phyloP scores from a whole-genome alignment of 495 filamentous ascomycete species.

The Lophium mytilinum region DNA sequence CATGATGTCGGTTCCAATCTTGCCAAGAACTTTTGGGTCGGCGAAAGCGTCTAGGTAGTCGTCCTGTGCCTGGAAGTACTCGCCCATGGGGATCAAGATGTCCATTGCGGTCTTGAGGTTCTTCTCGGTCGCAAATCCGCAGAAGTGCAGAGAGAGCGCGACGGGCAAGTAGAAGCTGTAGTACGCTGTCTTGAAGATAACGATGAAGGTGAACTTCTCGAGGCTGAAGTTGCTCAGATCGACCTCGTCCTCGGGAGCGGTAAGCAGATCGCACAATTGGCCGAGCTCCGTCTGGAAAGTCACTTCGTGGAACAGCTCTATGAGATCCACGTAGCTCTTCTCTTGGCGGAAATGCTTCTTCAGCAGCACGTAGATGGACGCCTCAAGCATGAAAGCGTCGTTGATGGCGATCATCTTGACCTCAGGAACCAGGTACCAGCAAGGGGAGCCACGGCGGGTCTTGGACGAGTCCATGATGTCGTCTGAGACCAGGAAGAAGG shows the following conservation, averaged over 20 bases:
- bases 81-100: constrained; percentile 95
- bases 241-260: constrained; percentile 85
- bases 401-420: constrained; percentile 97
- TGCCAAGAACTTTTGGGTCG: constrained; percentile 81
- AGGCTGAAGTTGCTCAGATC: constrained; percentile 89
- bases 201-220: constrained; percentile 96
- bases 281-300: constrained; percentile 91
- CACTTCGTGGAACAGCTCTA: constrained; percentile 94
- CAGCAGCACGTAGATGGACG: constrained; percentile 78
- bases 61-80: constrained; percentile 98
- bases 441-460: constrained; percentile 85
- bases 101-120: constrained; percentile 81
- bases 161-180: constrained; percentile 98
- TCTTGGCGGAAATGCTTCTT: constrained; percentile 88
- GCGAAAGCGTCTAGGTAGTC: constrained; percentile 98
- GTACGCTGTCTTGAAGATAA: constrained; percentile 98
- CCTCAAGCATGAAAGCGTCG: constrained; percentile 94
- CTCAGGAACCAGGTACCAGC: constrained; percentile 83
- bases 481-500: constrained; percentile 97
- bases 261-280: constrained; percentile 88
- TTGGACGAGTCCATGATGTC: constrained; percentile 97
- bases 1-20: constrained; percentile 97
- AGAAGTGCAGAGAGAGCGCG: constrained; percentile 75
- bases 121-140: constrained; percentile 68
- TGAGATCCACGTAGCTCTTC: constrained; percentile 73